Conservation (phyloP, 2,329 filamentous ascomycete genomes). For the Bipolaris gigantea region DNA sequence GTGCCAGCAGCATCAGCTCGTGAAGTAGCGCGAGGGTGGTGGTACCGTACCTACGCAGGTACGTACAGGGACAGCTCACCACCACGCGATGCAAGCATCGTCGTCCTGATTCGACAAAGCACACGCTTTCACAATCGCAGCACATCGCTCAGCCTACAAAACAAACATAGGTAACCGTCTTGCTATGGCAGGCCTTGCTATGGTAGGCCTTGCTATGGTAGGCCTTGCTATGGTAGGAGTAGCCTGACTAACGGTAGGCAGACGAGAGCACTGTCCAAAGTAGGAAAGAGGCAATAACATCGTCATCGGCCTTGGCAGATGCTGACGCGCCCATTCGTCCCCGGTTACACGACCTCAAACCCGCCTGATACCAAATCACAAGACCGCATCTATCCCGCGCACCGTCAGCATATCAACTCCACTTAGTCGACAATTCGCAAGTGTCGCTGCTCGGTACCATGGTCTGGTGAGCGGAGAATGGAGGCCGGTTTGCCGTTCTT, state of each 20-base stretch:
- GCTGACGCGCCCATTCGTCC: background rate
- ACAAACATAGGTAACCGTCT: background rate
- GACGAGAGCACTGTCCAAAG: background rate
- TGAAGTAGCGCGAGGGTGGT: background rate
- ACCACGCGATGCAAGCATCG: background rate
- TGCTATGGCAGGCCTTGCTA: too few relatives aligned
- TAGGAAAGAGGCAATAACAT: background rate
- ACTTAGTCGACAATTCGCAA: slow-evolving; percentile 24
- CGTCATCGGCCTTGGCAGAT: background rate
- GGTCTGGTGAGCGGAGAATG: slow-evolving; percentile 6
- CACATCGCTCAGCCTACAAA: background rate
- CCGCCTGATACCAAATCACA: background rate
- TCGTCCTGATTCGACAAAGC: background rate
- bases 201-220: background rate
- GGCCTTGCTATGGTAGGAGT: background rate
- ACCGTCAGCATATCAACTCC: background rate
- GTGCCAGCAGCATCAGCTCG: background rate
- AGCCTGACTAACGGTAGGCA: background rate
- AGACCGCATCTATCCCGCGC: background rate
- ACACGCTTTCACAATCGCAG: background rate
- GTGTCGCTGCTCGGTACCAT: slow-evolving; percentile 8
- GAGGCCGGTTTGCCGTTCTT: slow-evolving; percentile 12
- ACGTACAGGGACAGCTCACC: background rate
- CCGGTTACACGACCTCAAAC: background rate
- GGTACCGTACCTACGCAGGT: too few relatives aligned